Base-by-base conservation (phyloP, 2,329 filamentous ascomycete genomes). In the Trichoderma sp. region DNA sequence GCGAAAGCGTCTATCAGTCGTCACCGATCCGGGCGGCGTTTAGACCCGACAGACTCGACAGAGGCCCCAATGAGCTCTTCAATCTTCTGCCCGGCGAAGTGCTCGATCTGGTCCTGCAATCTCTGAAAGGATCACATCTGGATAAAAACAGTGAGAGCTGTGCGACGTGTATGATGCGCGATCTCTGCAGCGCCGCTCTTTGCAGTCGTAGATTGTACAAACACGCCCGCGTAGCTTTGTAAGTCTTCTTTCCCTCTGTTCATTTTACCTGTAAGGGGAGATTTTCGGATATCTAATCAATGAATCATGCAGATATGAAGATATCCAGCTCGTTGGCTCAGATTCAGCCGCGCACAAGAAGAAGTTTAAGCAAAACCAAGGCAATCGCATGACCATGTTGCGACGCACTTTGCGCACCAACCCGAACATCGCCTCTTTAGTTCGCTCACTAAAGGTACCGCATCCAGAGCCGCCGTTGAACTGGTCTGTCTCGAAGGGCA, bases 111-210 rank as follows among this genome's bases (percentile, higher is more conserved):
- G 85, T 90, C n/a, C 74, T 90, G 39, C 81, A 81, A 49, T 82
- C 85, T 66, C 77, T 90, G 21, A 85, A 83, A 74, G 78, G 80
- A 46, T 75, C 83, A 16, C 88, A 90, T 74, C 74, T 89, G 14
- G 77, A 76, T 7, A 74, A 77, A 16, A 78, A 78, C 3, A 85
- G 83, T 71, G 77, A 78, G 39, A 88, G 86, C 76, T 90, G 88
- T 74, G 83, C 87, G 18, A 90, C 88, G 21, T 90, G 88, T 76
- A 89, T 86, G 85, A 88, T 89, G 86, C 82, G 88, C 59, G 87
- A 90, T 73, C 77, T 85, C 34, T 85, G 83, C 72, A 83, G 82
- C 52, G 75, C 89, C 51, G 81, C 83, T 13, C 68, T 87, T 13
- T 80, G 82, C 46, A 85, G 83, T 18, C 82, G 81, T 70, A 87